phyloP scores from a whole-genome alignment of 768 basidiomycete species.

The Suillus bovinus region DNA sequence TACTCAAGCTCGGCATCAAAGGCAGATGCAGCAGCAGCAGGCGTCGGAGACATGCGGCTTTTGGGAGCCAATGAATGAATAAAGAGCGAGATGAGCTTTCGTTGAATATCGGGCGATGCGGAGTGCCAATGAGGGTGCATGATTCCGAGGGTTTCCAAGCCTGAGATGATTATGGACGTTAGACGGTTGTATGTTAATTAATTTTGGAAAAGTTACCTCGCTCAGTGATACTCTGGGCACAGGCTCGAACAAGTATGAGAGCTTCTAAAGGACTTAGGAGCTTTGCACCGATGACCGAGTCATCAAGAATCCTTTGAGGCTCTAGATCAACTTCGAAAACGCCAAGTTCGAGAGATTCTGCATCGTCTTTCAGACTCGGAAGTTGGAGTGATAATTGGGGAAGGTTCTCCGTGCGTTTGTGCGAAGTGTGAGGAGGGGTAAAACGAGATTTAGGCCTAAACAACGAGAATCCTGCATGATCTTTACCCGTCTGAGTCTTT shows the following conservation, averaged over 20 bases:
- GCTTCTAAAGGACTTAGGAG: conserved; percentile 64
- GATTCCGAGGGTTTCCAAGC: conserved; percentile 78
- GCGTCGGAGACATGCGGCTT: conserved; percentile 48
- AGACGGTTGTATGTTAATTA: conserved; percentile 11
- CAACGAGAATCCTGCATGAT: conserved; percentile 43
- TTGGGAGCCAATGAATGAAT: conserved; percentile 60
- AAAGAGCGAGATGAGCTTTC: conserved; percentile 65
- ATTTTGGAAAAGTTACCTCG: conserved; percentile 49
- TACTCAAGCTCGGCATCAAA: conserved; percentile 69
- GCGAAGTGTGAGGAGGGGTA: conserved; percentile 34
- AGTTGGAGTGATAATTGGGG: conserved; percentile 69
- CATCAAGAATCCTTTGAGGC: conserved; percentile 45
- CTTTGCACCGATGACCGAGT: conserved; percentile 55
- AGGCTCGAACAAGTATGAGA: conserved; percentile 62
- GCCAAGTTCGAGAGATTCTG: conserved; percentile 48
- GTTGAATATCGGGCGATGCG: conserved; percentile 69
- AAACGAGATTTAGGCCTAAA: conserved; percentile 49
- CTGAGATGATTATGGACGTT: conserved; percentile 35
- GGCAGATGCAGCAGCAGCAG: conserved; percentile 44
- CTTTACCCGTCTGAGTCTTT: conserved; percentile 29
- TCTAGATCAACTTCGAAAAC: conserved; percentile 63
- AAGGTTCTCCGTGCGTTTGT: conserved; percentile 32
- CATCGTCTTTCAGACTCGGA: conserved; percentile 50
- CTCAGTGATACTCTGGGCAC: conserved; percentile 64
- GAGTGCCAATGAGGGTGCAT: conserved; percentile 89